Conservation (phyloP, 228 moss, liverwort and hornwort species). For the Sphagnum fallax region DNA sequence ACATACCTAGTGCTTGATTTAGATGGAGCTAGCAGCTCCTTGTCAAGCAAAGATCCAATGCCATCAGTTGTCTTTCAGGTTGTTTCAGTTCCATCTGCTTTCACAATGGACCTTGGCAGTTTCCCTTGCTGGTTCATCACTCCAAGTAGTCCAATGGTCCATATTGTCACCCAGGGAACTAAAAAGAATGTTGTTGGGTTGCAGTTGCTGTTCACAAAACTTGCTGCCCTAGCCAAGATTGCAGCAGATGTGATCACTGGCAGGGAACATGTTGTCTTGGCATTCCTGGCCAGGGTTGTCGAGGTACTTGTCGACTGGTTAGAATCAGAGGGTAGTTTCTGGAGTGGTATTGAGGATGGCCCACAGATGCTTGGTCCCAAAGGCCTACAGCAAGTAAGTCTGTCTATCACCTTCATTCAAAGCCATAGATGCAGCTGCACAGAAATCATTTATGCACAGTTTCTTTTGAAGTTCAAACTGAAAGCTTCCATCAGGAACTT, state of each 20-base stretch:
- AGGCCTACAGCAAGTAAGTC: slow-evolving; percentile 68
- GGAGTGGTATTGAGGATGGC: slow-evolving; percentile 67
- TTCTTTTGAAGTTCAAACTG: slow-evolving; percentile 10
- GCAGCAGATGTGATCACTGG: slow-evolving; percentile 43
- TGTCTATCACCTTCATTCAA: neutral
- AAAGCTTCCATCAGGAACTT: too few relatives aligned
- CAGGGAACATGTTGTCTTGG: slow-evolving; percentile 29
- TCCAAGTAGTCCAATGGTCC: too few relatives aligned
- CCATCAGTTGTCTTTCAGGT: slow-evolving; percentile 78
- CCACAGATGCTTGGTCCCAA: slow-evolving; percentile 57
- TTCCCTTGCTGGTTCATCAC: neutral
- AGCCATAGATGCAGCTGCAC: too few relatives aligned
- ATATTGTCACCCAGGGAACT: too few relatives aligned
- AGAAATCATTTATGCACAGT: neutral
- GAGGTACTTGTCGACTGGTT: slow-evolving; percentile 61
- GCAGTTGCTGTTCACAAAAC: slow-evolving; percentile 65
- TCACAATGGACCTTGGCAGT: neutral
- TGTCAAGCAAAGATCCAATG: slow-evolving; percentile 49
- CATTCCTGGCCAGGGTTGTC: slow-evolving; percentile 52
- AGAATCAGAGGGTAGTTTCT: slow-evolving; percentile 44
- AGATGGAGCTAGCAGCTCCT: slow-evolving; percentile 17
- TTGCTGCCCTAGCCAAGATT: slow-evolving; percentile 34
- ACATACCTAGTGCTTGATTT: slow-evolving; percentile 60
- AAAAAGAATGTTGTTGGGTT: neutral
- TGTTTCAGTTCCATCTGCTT: neutral